Conservation (phyloP, 192 early-diverging fungal genomes). For the Linnemannia hyalina region DNA sequence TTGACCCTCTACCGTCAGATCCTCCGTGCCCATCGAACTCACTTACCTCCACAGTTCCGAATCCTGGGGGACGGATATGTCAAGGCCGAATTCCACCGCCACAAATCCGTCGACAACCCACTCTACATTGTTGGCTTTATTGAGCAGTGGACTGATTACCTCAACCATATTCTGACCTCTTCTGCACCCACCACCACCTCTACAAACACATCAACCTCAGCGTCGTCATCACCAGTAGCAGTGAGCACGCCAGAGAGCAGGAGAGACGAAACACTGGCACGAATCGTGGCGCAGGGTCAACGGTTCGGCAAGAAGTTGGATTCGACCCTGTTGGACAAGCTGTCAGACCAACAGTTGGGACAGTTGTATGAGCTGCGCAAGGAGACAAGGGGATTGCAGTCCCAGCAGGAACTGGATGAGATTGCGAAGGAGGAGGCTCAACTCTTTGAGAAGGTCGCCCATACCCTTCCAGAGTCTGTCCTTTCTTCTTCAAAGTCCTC, state of each 20-base stretch:
- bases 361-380: constrained; percentile 68
- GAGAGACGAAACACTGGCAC: constrained; percentile 44
- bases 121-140: constrained; percentile 70
- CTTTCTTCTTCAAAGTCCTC: neutral
- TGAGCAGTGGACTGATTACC: constrained; percentile 67
- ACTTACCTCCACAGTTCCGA: constrained; percentile 63
- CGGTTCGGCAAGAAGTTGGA: constrained; percentile 60
- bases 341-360: constrained; percentile 71
- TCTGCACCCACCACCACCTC: constrained; percentile 21
- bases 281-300: constrained; percentile 19
- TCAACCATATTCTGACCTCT: constrained; percentile 42
- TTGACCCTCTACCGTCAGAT: constrained; percentile 67
- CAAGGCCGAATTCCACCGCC: constrained; percentile 69
- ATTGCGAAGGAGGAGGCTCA: constrained; percentile 43
- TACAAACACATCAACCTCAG: constrained; percentile 21
- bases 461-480: constrained; percentile 17
- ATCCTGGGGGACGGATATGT: constrained; percentile 72
- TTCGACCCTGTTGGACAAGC: constrained; percentile 57
- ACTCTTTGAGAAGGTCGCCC: constrained; percentile 42
- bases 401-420: constrained; percentile 27
- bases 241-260: constrained; percentile 9
- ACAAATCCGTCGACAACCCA: constrained; percentile 68
- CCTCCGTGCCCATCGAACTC: constrained; percentile 60
- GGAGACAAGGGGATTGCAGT: constrained; percentile 56
- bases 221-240: constrained; percentile 14